Evolutionary conservation across 352 stramenopile genomes (phyloP), one percentile per base, ranked within the genome.

Genomic region (Phytophthora vignae): DNA sequence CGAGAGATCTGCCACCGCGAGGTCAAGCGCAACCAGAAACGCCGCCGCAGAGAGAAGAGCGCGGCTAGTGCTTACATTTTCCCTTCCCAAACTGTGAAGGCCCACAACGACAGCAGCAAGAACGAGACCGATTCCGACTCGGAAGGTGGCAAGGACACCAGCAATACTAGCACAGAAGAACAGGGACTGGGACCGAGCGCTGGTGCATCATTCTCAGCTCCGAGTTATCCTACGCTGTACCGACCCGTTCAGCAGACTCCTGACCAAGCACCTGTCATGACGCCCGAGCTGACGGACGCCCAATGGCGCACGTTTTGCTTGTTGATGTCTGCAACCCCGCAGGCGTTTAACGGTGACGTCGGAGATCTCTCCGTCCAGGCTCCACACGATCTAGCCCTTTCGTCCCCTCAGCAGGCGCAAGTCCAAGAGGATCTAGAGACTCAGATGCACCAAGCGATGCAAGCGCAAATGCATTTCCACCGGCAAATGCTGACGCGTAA

Each of bases 401-500:
- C 48, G 2, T 17, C 11, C 21, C 19, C 22, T 15, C 5, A 8
- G 3, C 19, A 58, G 44, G 21, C 50, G 7, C 57, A 31, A 54
- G 56, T 40, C 14, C 55, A 75, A 60, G 55, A 64, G 2, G 80
- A 90, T 31, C 60, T 93, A 22, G 83, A 92, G 57, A 36, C 89
- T 60, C 87, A 90, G 69, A 94, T 94, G 86, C 78, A 93, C 44
- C 55, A 88, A 72, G 81, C 83, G 7, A 94, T 95, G 85, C 85
- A 93, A 62, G 83, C 85, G 58, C 88, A 95, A 49, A 94, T 94
- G 85, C 92, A 85, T 54, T 68, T 93, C 33, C 86, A 95, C 70
- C 85, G 85, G 0, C 84, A 93, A 71, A 95, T 93, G 88, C 82
- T 92, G n/a, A 88, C 75, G 55, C 85, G 88, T 56, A 93, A 95